Base-by-base conservation (phyloP, 106 monocot species). In the Alisma plantagoaquatica region DNA sequence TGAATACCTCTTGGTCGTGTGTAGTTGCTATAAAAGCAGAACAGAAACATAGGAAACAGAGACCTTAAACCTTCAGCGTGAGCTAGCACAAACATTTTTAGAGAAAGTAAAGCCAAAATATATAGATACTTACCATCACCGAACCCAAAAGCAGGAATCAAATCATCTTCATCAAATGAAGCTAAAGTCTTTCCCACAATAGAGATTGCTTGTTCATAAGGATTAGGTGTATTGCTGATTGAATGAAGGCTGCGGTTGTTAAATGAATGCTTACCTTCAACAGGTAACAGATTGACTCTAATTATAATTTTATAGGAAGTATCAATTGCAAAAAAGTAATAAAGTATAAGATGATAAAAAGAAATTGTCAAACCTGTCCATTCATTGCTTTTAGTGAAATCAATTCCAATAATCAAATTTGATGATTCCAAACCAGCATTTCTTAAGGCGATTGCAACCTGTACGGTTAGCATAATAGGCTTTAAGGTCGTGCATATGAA, bases 61-160 rank as follows among this genome's bases (percentile, higher is more conserved):
- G n/a, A n/a, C n/a, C n/a, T n/a, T n/a, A n/a, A n/a, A n/a, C n/a
- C n/a, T n/a, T n/a, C n/a, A n/a, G n/a, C n/a, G n/a, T n/a, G n/a
- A 24, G 4, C 5, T 16, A 46, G 46, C 16, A 3, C 12, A 60
- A 46, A 15, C 46, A 32, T 9, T 15, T 51, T 46, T 64, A 23
- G n/a, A 20, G 4, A 4, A 48, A 24, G 23, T 49, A 67, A 53
- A 69, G 17, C 30, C 9, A 26, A 54, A 16, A 43, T 18, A 60
- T 26, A 50, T 21, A 26, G 20, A 29, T 10, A 72, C 74, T 67
- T 43, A 92, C 92, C 68, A 65, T 96, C 96, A 51, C 96, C 96
- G 72, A 96, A 96, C 59, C 96, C 96, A 84, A 84, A 96, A 71
- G 89, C 88, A 25, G 96, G 96, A 59, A 96, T 89, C 56, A 96